These are phyloP conservation scores for Tylopilus subfusipes DNA, from an alignment of 768 basidiomycete species.

Conservation along the genomic window DNA sequence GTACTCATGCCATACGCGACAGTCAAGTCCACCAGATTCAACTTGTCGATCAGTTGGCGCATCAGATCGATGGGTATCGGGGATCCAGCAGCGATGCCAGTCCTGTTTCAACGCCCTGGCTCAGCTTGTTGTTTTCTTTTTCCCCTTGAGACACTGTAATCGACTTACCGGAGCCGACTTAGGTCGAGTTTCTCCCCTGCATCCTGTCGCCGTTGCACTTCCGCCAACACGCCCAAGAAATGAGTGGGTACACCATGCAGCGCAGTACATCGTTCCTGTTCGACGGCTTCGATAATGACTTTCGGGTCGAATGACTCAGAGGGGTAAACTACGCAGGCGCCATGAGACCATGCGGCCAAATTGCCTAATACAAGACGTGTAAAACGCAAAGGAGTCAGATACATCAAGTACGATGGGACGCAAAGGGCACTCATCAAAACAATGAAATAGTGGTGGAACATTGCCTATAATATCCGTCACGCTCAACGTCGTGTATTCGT, in stretches of 20 bases:
- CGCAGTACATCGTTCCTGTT: conserved; percentile 67
- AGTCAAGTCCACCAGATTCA: conserved; percentile 70
- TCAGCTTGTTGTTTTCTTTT: too few species aligned
- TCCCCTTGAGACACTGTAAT: too few species aligned
- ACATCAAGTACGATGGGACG: neutral
- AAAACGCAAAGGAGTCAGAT: conserved; percentile 14
- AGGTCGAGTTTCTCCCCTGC: conserved; percentile 48
- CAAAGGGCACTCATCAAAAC: conserved; percentile 73
- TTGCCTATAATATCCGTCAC: conserved; percentile 50
- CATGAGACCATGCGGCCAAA: conserved; percentile 72
- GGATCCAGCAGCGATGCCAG: conserved; percentile 80
- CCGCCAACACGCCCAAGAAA: conserved; percentile 69
- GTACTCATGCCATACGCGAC: conserved; percentile 86
- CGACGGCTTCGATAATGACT: conserved; percentile 68
- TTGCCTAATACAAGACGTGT: conserved; percentile 80
- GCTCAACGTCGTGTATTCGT: neutral
- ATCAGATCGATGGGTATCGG: conserved; percentile 78
- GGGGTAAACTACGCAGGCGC: conserved; percentile 71
- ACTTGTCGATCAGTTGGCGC: conserved; percentile 61
- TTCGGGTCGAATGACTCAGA: conserved; percentile 60
- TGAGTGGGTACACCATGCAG: conserved; percentile 86
- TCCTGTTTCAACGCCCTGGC: conserved; percentile 39
- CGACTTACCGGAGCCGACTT: conserved; percentile 48
- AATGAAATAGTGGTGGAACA: conserved; percentile 81
- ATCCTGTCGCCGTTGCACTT: conserved; percentile 54